Evolutionary conservation across 2,329 filamentous ascomycete species (phyloP), one percentile per base, ranked within the genome.

Genomic region (Paracorniculantispora psalliotae): DNA sequence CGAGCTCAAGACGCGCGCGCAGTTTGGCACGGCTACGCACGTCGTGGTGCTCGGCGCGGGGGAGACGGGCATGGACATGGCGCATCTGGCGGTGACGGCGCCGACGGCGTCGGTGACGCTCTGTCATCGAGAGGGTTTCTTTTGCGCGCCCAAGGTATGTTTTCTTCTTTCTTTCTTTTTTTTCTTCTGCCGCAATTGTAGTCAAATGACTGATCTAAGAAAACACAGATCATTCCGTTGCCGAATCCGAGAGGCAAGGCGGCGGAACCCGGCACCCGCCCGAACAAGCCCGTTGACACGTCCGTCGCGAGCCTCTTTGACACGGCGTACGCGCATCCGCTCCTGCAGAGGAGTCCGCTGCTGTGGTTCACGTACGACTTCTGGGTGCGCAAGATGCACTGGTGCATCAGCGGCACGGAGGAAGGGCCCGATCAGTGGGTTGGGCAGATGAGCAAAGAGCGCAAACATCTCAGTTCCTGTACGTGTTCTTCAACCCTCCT

Each of bases 221-320:
- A 35, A 51, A 41, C 19, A 3, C 4, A 69, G 69, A 67, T 72
- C 4, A 69, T 72, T 10, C 65, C 69, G 0, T 48, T 61, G 1
- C 69, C 69, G 41, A 23, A 23, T 4, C 19, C 33, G 1, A 6
- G 43, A 44, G 43, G 59, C 30, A 30, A 39, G 23, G 76, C 73
- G 4, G 75, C 75, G 2, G 78, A 78, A 68, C 74, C 73, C 59
- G 15, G 59, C 44, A 17, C 58, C 8, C 55, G 47, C 1, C 72
- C 68, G 9, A 78, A 77, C 48, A 78, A 79, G 41, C 78, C 79
- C 0, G 72, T 79, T 15, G 79, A 81, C 61, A 72, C 75, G 2
- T 74, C 75, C 1, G 70, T 76, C 1, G 78, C 77, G 10, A 79
- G 77, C 57, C 65, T 81, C 5, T 81, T 82, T 61, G 79, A 81